phyloP scores from a whole-genome alignment of 768 basidiomycete species.

The Xerocomus brunneocitrinus region DNA sequence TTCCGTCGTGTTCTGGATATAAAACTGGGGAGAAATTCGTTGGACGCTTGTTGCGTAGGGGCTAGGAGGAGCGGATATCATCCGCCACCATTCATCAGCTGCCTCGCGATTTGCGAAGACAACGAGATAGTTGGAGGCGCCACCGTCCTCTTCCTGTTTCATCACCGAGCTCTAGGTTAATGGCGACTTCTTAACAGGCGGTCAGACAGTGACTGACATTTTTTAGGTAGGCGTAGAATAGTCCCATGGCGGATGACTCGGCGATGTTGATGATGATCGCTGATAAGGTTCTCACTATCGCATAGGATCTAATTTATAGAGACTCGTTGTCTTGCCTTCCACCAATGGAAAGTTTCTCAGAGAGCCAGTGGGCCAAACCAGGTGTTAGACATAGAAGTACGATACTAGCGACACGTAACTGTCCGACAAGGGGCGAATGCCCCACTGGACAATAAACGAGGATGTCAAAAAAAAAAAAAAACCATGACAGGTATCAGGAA shows the following conservation, averaged over 20 bases:
- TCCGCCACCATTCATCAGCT: not conserved
- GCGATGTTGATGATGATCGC: not conserved
- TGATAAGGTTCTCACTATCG: not conserved
- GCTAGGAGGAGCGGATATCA: not conserved
- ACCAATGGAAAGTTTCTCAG: no score
- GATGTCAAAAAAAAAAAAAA: no score
- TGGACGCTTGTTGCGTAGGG: not conserved
- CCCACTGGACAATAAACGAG: no score
- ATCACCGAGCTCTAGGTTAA: not conserved
- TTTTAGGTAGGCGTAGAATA: not conserved
- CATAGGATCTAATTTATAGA: not conserved
- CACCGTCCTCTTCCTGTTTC: not conserved
- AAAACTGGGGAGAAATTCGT: not conserved
- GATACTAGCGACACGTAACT: no score
- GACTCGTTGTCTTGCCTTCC: not conserved
- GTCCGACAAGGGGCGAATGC: no score
- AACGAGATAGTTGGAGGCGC: not conserved
- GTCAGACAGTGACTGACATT: not conserved
- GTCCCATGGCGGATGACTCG: not conserved
- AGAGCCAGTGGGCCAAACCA: no score
- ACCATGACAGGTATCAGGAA: no score
- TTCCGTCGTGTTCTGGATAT: not conserved
- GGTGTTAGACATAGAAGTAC: no score
- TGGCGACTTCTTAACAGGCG: not conserved
- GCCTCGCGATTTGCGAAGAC: not conserved